Evolutionary conservation across 2,329 filamentous ascomycete genomes (phyloP), one percentile per base, ranked within the genome.

Genomic region (Sarocladiaceae sp.): DNA sequence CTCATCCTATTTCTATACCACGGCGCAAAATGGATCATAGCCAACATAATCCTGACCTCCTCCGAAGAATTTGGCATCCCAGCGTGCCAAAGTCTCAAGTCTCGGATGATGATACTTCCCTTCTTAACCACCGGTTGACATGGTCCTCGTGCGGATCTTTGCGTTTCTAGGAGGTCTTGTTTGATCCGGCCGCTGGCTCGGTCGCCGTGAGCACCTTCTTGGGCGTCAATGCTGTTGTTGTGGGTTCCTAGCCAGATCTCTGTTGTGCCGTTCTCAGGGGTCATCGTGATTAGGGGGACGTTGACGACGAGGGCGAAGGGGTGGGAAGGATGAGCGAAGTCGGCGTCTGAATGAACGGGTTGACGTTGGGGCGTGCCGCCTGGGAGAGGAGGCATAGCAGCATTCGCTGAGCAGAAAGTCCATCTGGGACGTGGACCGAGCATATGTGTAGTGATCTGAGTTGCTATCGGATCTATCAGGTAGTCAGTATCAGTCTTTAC

Each of bases 31-130:
- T 80, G 78, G 37, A 82, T 79, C 69, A 80, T 73, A 29, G 78
- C 79, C n/a, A 84, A 63, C 80, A 84, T 83, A 17, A 83, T 72
- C 23, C 80, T 65, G 15, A 76, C 71, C 6, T 73, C 65, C 4
- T 71, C 62, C 1, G 74, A 77, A 37, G 64, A 59, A 57, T 86
- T 85, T 1, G 80, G 80, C 76, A 83, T 82, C 0, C 82, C 82
- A 0, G 79, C 80, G 61, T 86, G 82, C 82, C 82, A 86, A 4
- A 84, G 71, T 22, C 82, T 67, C 51, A 86, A 62, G 60, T 86
- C 82, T 2, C 83, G 71, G 26, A 86, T 60, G 31, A 84, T 70
- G 20, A 85, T 60, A 35, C 77, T 76, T 0, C 82, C 80, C 57
- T 80, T 81, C 31, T 69, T 68, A 1, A 82, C 71, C 2, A 64